Percentiles rank a stretch among this genome's conserved stretches.
These are phyloP conservation scores for Bipolaris gigantea DNA, from an alignment of 2,329 filamentous ascomycete genomes.

Conservation along the genomic window DNA sequence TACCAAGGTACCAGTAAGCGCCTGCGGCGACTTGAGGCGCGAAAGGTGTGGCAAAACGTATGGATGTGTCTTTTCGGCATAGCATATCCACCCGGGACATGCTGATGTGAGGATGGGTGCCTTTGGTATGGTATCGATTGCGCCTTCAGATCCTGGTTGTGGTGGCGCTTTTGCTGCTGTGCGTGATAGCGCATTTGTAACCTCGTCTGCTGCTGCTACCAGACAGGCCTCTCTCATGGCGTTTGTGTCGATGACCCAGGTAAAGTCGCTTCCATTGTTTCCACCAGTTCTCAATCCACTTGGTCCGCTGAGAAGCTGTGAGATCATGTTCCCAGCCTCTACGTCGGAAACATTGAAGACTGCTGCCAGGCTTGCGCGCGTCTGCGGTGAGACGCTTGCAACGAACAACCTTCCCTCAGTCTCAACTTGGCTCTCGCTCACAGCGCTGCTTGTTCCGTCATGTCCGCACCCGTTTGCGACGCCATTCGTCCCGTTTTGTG, in stretches of 20 bases:
- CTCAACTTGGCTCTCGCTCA: slow-evolving; percentile 17
- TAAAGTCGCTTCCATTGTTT: slow-evolving; percentile 73
- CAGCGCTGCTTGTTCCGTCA: too few relatives aligned
- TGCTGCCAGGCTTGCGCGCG: slow-evolving; percentile 83
- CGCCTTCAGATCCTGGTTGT: slow-evolving; percentile 35
- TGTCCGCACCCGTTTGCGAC: background rate
- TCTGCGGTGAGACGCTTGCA: slow-evolving; percentile 90
- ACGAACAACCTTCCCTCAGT: slow-evolving; percentile 75
- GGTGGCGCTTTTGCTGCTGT: slow-evolving; percentile 26
- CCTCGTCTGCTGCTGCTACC: slow-evolving; percentile 59
- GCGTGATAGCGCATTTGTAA: slow-evolving; percentile 42
- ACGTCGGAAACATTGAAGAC: slow-evolving; percentile 74
- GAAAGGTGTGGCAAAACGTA: slow-evolving; percentile 91
- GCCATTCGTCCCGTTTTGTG: slow-evolving; percentile 32
- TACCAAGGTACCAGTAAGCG: slow-evolving; percentile 82
- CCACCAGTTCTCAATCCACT: slow-evolving; percentile 71
- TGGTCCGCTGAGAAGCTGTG: slow-evolving; percentile 73
- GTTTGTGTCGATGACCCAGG: slow-evolving; percentile 91
- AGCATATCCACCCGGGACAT: slow-evolving; percentile 98
- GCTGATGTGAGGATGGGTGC: slow-evolving; percentile 79
- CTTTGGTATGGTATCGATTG: slow-evolving; percentile 52
- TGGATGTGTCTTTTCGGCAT: slow-evolving; percentile 96
- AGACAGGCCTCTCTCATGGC: slow-evolving; percentile 78
- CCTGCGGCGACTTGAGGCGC: slow-evolving; percentile 89
- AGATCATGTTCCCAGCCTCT: slow-evolving; percentile 79